Base-by-base conservation (phyloP, 495 filamentous ascomycete genomes). In the Pseudoneurospora amorphoporcata region DNA sequence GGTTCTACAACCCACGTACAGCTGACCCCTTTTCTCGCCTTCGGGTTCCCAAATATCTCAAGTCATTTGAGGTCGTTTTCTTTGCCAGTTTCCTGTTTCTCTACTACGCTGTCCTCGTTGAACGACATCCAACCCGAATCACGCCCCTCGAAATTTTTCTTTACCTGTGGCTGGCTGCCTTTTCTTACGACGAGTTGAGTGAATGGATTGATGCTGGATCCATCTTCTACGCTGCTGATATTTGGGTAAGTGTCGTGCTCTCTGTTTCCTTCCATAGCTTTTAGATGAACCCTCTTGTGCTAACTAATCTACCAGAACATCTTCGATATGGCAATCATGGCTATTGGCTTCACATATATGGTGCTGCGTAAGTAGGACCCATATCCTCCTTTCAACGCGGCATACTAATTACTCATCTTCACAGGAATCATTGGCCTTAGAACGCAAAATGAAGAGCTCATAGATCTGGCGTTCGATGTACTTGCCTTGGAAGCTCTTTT, bases 1-100 rank as follows among this genome's bases (percentile, higher is more conserved):
- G 91, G 19, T 87, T 93, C 68, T 97, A 96, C 81, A 94, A 92
- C 79, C 86, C 88, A 73, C 84, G 84, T 74, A 90, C 86, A 53
- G 89, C 92, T 39, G 94, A 97, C 79, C 92, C 91, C 3, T 97
- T 91, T 77, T 94, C 91, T 69, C 88, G 95, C 35, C 85, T 98
- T 23, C 85, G 94, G 69, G 94, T 97, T 0, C 95, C 95, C n/a
- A 90, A 91, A 72, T 98, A 98, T 77, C 89, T 94, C 45, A 97
- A 97, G 79, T 87, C 88, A 8, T 97, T 95, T 75, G 93, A 98
- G 80, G 91, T 94, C 23, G 76, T 90, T 6, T 98, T 97, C 82
- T 97, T 98, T 76, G 85, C 88, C 53, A 86, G 86, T n/a, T 93
- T 97, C 72, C 82, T 98, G 23, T 82, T 87, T 65, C 84, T 98